Evolutionary conservation across 1,139 yeast species (phyloP).

Genomic region (Zygotorulaspora mrakii): DNA sequence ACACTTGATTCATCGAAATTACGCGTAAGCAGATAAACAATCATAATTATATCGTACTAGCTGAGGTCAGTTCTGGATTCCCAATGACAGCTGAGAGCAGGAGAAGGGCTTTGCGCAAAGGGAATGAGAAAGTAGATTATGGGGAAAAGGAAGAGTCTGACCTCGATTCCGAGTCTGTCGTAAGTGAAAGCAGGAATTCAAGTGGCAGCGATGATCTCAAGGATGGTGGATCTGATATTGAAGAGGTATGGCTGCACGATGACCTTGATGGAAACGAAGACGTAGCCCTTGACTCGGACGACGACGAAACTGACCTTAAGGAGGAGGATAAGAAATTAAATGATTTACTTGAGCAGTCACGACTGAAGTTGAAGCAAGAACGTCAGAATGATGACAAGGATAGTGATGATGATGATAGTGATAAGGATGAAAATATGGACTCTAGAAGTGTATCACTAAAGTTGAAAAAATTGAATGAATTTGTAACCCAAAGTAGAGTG

Average conservation of each 20-base stretch:
- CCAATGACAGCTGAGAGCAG: neutral
- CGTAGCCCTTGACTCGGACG: conserved; percentile 32
- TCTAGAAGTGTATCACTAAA: conserved; percentile 40
- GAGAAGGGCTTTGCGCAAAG: neutral
- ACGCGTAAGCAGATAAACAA: too few species aligned
- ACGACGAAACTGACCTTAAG: conserved; percentile 21
- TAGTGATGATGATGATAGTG: conserved; percentile 21
- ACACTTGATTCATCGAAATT: too few species aligned
- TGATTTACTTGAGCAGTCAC: conserved; percentile 23
- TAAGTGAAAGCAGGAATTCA: conserved; percentile 4
- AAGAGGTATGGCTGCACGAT: conserved; percentile 32
- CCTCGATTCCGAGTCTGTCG: conserved; percentile 24
- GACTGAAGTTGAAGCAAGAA: conserved; percentile 12
- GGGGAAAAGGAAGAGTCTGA: conserved; percentile 31
- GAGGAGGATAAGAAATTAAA: conserved; percentile 29
- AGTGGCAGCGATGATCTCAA: conserved; percentile 19
- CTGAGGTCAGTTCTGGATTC: neutral
- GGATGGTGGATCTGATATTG: conserved; percentile 18
- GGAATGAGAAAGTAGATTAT: conserved; percentile 15
- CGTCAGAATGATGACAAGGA: conserved; percentile 16
- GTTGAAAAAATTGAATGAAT: conserved; percentile 58
- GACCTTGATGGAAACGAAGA: conserved; percentile 22
- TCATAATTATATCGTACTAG: too few species aligned
- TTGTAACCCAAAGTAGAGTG: conserved; percentile 78
- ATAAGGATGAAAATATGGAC: conserved; percentile 22